These are phyloP conservation scores for Gyrodon lividus DNA, from an alignment of 768 basidiomycete genomes.

Conservation along the genomic window DNA sequence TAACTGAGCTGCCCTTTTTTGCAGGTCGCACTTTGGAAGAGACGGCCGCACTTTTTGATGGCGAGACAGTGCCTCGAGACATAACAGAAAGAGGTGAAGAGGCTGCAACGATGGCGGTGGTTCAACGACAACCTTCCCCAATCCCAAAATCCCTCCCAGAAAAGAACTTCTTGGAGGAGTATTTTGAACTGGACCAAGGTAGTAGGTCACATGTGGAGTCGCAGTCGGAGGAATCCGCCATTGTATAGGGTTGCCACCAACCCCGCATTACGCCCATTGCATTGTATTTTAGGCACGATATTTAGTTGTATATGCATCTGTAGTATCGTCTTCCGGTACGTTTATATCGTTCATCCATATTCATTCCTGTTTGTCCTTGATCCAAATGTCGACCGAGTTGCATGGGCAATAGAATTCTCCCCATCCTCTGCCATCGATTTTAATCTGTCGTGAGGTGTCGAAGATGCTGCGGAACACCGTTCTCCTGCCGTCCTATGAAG, in stretches of 20 bases:
- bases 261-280: not conserved
- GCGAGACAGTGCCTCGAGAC: slow-evolving; percentile 42
- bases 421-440: slow-evolving; percentile 59
- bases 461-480: slow-evolving; percentile 49
- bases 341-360: not conserved
- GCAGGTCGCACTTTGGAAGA: slow-evolving; percentile 59
- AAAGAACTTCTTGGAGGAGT: not conserved
- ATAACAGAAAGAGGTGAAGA: slow-evolving; percentile 48
- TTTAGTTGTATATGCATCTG: not conserved
- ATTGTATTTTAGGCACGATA: slow-evolving; percentile 7
- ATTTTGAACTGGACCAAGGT: slow-evolving; percentile 5
- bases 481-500: slow-evolving; percentile 29
- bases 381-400: slow-evolving; percentile 62
- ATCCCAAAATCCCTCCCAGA: not conserved
- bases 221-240: slow-evolving; percentile 7
- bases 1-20: not conserved
- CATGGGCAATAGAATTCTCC: slow-evolving; percentile 60
- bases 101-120: slow-evolving; percentile 40
- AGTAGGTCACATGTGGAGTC: not conserved
- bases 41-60: slow-evolving; percentile 70
- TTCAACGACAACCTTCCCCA: not conserved
- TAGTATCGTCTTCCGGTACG: not conserved
- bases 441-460: slow-evolving; percentile 40
- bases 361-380: slow-evolving; percentile 14
- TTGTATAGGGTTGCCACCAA: not conserved